A percentile compares a stretch with the other conserved stretches of the same genome.
phyloP scores from a whole-genome alignment of 805 yeast species.

The Starmerella apis region DNA sequence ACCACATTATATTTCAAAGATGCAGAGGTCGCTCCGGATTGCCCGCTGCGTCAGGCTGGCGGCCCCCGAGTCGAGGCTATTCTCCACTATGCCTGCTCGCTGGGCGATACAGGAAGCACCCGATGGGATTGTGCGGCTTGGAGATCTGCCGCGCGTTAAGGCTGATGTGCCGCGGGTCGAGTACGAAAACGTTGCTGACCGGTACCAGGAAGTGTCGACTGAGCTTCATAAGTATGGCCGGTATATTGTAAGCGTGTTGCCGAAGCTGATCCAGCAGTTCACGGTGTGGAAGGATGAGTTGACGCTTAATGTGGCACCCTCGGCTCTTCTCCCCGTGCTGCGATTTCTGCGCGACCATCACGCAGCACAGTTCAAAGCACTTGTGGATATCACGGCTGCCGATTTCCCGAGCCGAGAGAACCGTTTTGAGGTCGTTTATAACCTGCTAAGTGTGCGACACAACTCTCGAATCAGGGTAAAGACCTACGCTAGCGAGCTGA shows the following conservation, averaged over 20 bases:
- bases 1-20: neutral
- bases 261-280: constrained; percentile 72
- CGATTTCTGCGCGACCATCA: constrained; percentile 67
- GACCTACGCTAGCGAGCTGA: constrained; percentile 74
- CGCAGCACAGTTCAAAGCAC: constrained; percentile 65
- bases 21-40: constrained; percentile 14
- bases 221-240: constrained; percentile 74
- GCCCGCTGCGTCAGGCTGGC: constrained; percentile 11
- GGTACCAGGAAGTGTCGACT: constrained; percentile 53
- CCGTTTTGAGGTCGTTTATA: constrained; percentile 81
- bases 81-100: constrained; percentile 8
- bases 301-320: constrained; percentile 62
- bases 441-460: constrained; percentile 67
- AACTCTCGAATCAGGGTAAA: constrained; percentile 81
- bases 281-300: constrained; percentile 88
- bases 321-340: constrained; percentile 60
- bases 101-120: constrained; percentile 24
- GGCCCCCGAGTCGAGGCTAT: constrained; percentile 1
- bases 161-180: constrained; percentile 30
- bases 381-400: constrained; percentile 74
- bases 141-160: constrained; percentile 29
- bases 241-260: constrained; percentile 65
- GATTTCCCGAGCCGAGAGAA: constrained; percentile 76
- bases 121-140: constrained; percentile 30
- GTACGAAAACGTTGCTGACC: constrained; percentile 57